phyloP scores from a whole-genome alignment of 257 asterid species.

The Asclepias syriaca region DNA sequence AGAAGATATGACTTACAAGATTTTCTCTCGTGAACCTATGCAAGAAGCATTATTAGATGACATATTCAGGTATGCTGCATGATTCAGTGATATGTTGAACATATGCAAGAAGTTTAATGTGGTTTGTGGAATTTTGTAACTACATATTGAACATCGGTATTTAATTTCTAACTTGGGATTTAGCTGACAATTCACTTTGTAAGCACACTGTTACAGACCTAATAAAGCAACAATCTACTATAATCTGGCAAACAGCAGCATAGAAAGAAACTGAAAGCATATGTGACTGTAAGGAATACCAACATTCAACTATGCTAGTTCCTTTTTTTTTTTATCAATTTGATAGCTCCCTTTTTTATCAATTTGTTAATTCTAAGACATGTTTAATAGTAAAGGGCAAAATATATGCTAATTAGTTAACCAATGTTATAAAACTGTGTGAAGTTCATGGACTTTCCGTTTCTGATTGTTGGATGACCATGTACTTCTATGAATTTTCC shows the following conservation, averaged over 20 bases:
- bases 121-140: not conserved
- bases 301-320: not conserved
- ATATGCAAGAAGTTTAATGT: not conserved
- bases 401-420: not conserved
- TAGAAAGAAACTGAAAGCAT: not conserved
- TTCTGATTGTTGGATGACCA: not conserved
- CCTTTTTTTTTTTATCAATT: not conserved
- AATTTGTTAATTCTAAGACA: not conserved
- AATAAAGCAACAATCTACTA: not conserved
- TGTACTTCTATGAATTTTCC: not conserved
- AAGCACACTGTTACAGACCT: too few species aligned
- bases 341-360: not conserved
- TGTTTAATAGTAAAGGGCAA: not conserved
- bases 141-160: not conserved
- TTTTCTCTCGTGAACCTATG: conserved; percentile 75
- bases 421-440: not conserved
- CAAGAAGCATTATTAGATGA: conserved; percentile 59
- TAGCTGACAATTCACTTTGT: not conserved
- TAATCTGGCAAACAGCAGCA: not conserved
- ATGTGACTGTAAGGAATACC: not conserved
- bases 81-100: not conserved
- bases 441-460: not conserved
- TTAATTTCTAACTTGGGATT: not conserved
- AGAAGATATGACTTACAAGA: conserved; percentile 72
- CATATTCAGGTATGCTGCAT: conserved; percentile 57